phyloP scores from a whole-genome alignment of 2,329 filamentous ascomycete genomes.

The Zymoseptoria passerinii region DNA sequence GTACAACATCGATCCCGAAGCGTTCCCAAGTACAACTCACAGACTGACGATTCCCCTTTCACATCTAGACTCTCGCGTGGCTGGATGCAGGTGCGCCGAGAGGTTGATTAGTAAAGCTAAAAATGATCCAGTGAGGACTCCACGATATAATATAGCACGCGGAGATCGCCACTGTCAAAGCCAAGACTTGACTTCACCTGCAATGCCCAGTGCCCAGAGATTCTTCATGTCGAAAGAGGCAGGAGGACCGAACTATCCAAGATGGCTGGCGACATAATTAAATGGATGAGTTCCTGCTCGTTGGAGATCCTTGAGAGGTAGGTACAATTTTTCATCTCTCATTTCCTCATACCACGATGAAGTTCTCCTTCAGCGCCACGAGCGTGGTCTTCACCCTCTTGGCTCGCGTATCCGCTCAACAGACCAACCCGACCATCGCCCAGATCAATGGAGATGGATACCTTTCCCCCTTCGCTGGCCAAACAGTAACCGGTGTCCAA shows the following conservation, averaged over 20 bases:
- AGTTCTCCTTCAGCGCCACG: not conserved
- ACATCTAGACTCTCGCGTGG: too few relatives aligned
- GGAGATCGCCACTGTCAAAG: not conserved
- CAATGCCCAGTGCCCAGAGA: not conserved
- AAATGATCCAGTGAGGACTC: not conserved
- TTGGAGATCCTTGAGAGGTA: not conserved
- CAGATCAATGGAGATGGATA: conserved; percentile 60
- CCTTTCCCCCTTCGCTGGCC: conserved; percentile 52
- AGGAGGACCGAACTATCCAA: not conserved
- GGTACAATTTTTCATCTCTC: not conserved
- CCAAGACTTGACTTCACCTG: not conserved
- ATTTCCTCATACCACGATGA: not conserved
- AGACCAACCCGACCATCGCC: conserved; percentile 16
- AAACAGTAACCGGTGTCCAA: conserved; percentile 50
- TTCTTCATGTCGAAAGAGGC: not conserved
- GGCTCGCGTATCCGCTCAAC: conserved; percentile 3
- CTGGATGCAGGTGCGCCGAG: not conserved
- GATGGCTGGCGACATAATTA: not conserved
- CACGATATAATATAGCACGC: not conserved
- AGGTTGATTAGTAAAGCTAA: not conserved
- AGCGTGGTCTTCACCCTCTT: not conserved
- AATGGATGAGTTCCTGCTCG: not conserved
- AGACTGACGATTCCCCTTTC: too few relatives aligned
- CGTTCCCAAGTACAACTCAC: too few relatives aligned
- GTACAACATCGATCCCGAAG: too few relatives aligned